These are phyloP conservation scores for Penicillium sp. DNA, from an alignment of 2,329 filamentous ascomycete species.

Conservation along the genomic window DNA sequence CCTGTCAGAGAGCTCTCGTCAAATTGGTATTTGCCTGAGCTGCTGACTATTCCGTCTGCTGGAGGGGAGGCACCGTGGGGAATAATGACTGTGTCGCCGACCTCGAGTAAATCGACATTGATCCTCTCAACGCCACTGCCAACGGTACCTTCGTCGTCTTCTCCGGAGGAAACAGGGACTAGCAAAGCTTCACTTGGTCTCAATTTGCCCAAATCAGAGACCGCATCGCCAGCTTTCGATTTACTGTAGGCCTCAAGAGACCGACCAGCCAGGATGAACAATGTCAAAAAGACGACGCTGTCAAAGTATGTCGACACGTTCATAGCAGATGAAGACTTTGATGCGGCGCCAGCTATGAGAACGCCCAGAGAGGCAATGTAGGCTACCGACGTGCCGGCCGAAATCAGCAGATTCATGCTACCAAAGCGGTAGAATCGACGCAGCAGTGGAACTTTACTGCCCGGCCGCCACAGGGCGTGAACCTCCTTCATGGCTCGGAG, in stretches of 20 bases:
- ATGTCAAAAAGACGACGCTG: conserved; percentile 83
- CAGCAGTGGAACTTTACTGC: conserved; percentile 67
- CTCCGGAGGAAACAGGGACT: conserved; percentile 32
- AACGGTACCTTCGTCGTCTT: conserved; percentile 14
- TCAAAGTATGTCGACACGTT: conserved; percentile 74
- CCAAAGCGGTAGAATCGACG: conserved; percentile 86
- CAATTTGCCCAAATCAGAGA: conserved; percentile 72
- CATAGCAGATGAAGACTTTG: conserved; percentile 39
- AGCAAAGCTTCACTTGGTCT: conserved; percentile 73
- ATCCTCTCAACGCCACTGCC: conserved; percentile 42
- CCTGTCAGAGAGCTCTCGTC: conserved; percentile 85
- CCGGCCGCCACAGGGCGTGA: conserved; percentile 68
- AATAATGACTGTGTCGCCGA: conserved; percentile 70
- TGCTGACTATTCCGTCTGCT: conserved; percentile 66
- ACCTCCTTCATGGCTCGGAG: conserved; percentile 74
- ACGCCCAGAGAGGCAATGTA: conserved; percentile 79
- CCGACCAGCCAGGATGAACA: conserved; percentile 70
- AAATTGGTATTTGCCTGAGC: conserved; percentile 61
- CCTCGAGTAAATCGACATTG: conserved; percentile 65
- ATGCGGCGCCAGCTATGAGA: conserved; percentile 58
- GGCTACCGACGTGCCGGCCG: conserved; percentile 79
- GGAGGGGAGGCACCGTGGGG: conserved; percentile 78
- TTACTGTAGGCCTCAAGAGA: conserved; percentile 79
- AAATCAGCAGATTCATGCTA: conserved; percentile 95
- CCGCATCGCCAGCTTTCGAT: conserved; percentile 80